Evolutionary conservation across 192 early-diverging fungal species (phyloP), one percentile per base, ranked within the genome.

Genomic region (Mortierella antarctica): DNA sequence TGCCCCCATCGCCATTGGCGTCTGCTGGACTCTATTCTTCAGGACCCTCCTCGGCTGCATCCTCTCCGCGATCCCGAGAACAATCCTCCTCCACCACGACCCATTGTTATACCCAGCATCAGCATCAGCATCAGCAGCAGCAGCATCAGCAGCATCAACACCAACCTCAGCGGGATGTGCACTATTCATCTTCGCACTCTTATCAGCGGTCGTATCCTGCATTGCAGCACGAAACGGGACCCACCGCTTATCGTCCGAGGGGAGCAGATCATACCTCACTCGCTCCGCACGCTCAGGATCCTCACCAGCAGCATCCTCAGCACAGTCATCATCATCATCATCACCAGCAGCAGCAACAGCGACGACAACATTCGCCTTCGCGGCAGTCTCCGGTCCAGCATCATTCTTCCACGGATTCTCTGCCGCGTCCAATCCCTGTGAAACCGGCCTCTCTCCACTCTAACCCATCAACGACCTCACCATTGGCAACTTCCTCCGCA

Each of bases 361-460:
- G 31, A n/a, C 72, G 54, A 23, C 49, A 55, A 59, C 55, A 48
- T 2, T 20, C 57, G 17, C 53, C 11, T 59, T 53, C 17, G 9
- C 21, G 51, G 55, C 51, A 41, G 9, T 62, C 61, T 20, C 44
- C 20, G n/a, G 44, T 45, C 10, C 63, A 47, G 14, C 59, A 52
- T 11, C 59, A 53, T 7, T 40, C 44, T 17, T 5, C n/a, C n/a
- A n/a, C 49, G 10, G 60, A 71, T 8, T 55, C 70, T 45, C n/a
- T 73, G 15, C 56, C 72, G n/a, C 72, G 72, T 14, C 72, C 72
- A 39, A 58, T 74, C 4, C 72, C 72, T 23, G 72, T 74, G 53
- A 74, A 74, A 15, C 65, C 65, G 8, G n/a, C 46, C 31, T 31
- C 31, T 31, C 31, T 31, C 31, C 31, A 31, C 31, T 31, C 31